Evolutionary conservation across 2,329 filamentous ascomycete species (phyloP).

Genomic region (Diaporthe helianthi): DNA sequence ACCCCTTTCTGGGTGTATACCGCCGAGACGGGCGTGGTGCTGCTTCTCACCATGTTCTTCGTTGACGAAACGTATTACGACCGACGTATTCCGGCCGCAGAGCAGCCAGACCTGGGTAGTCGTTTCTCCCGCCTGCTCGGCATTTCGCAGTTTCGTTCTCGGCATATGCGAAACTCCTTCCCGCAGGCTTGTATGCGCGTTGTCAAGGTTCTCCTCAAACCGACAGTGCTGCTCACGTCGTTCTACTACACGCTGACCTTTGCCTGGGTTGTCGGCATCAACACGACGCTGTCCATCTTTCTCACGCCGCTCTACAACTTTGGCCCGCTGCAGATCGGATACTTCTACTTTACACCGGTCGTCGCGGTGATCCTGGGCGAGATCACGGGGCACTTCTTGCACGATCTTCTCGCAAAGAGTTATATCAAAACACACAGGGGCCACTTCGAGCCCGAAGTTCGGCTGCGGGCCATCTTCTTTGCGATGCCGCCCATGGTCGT

Average conservation of each 20-base stretch:
- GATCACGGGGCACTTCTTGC: conserved; percentile 61
- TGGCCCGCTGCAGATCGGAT: conserved; percentile 56
- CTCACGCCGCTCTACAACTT: conserved; percentile 58
- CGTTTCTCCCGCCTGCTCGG: conserved; percentile 42
- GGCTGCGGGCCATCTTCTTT: conserved; percentile 56
- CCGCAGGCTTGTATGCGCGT: conserved; percentile 49
- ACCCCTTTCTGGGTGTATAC: conserved; percentile 57
- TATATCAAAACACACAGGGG: conserved; percentile 56
- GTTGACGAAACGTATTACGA: conserved; percentile 59
- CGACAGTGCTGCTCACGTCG: conserved; percentile 46
- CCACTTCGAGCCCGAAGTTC: conserved; percentile 63
- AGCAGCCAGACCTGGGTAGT: conserved; percentile 46
- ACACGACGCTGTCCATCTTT: conserved; percentile 62
- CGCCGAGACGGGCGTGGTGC: conserved; percentile 46
- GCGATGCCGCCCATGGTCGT: conserved; percentile 56
- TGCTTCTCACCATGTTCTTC: conserved; percentile 50
- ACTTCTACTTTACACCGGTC: conserved; percentile 65
- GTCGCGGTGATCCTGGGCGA: conserved; percentile 62
- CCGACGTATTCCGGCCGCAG: conserved; percentile 45
- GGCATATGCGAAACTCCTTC: conserved; percentile 49
- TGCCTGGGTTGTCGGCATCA: conserved; percentile 61
- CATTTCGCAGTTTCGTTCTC: conserved; percentile 45
- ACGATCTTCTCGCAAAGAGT: conserved; percentile 55
- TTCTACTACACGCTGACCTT: conserved; percentile 51
- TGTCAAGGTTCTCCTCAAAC: conserved; percentile 48